Evolutionary conservation across 768 basidiomycete species (phyloP), one percentile per base, ranked within the genome.

Genomic region (Trametes cingulata): DNA sequence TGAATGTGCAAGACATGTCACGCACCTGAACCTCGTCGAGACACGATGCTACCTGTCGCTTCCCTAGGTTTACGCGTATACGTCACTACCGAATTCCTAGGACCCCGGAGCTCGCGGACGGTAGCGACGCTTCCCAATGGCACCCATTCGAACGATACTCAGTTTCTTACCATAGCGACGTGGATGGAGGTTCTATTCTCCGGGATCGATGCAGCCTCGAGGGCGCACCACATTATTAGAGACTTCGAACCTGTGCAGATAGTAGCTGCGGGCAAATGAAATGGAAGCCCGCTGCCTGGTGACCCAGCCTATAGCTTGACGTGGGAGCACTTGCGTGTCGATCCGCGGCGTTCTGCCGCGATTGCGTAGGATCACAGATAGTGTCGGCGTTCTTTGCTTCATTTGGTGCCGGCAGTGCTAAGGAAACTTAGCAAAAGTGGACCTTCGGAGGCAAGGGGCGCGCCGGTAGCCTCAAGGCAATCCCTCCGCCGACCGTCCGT

Each of bases 81-180:
- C 14, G 50, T 51, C 36, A 51, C 50, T 17, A 35, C 29, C 29
- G 29, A 33, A 10, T 33, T 10, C 37, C 36, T 22, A 13, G 35
- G 15, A 39, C 17, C 13, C 35, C 20, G 14, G n/a, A 24, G 29
- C n/a, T 39, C 50, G 29, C 46, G 29, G 29, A 10, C 33, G 33
- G 29, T 15, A 25, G 27, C 43, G 43, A 43, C 43, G n/a, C n/a
- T n/a, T n/a, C n/a, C n/a, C n/a, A n/a, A n/a, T n/a, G n/a, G n/a
- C n/a, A n/a, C n/a, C n/a, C 54, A 19, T 15, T 39, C 48, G 27
- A 19, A 17, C n/a, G 17, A 3, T 41, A 7, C 17, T 27, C 40
- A 42, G n/a, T 42, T 25, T 25, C 37, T 53, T 27, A 12, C 55
- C 55, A 48, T 56, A 39, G 55, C 55, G 49, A 56, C 56, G 37